A percentile compares a stretch with the other conserved stretches of the same genome.
These are phyloP conservation scores for Russula olivacea DNA, from an alignment of 768 basidiomycete genomes.

Conservation along the genomic window DNA sequence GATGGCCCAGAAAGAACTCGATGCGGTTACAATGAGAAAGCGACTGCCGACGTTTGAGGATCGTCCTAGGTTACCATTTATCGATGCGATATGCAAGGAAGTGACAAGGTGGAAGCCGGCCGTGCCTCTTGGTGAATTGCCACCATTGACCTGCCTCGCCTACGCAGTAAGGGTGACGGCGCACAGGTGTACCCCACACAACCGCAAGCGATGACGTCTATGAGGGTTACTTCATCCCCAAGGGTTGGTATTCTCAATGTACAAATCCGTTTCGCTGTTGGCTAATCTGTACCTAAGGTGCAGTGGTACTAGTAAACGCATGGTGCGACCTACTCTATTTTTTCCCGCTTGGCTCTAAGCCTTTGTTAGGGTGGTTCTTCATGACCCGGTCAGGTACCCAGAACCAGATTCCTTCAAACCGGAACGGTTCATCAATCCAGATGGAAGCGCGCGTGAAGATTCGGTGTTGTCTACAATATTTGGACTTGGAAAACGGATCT, in stretches of 20 bases:
- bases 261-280: neutral
- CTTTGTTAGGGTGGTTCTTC: neutral
- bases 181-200: neutral
- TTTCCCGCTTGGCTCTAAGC: neutral
- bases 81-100: neutral
- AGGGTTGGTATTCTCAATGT: neutral
- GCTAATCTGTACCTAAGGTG: neutral
- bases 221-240: neutral
- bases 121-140: neutral
- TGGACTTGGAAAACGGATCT: neutral
- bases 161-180: neutral
- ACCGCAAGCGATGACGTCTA: neutral
- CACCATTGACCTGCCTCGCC: neutral
- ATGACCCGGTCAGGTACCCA: neutral
- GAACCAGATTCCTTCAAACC: neutral
- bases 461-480: neutral
- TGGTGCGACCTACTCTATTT: neutral
- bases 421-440: neutral
- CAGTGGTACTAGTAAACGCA: neutral
- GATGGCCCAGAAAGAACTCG: neutral
- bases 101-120: neutral
- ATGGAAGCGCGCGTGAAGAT: neutral
- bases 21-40: neutral
- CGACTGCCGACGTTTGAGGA: neutral
- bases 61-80: neutral